Base-by-base conservation (phyloP, 140 eudicot species). In the Anethum foeniculum region DNA sequence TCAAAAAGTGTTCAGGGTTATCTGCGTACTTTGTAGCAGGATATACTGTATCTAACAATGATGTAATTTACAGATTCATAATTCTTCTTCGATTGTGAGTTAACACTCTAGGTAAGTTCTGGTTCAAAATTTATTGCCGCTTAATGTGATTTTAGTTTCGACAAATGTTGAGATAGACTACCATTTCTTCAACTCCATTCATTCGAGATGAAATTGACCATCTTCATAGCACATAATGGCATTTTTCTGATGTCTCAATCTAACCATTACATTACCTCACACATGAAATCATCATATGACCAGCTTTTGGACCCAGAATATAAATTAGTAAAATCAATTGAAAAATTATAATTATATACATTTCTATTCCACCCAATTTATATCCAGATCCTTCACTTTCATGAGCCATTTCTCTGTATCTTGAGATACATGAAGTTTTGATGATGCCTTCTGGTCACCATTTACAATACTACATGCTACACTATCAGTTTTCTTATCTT, bases 361-460 rank as follows among this genome's bases (percentile, higher is more conserved):
- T 15, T 78, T 60, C 54, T 79, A 90, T 82, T 92, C 97, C 68
- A 88, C 94, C 97, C 97, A 94, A 67, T 85, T 92, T 28, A 92
- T 90, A 82, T 94, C 97, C 68, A 92, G 84, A 79, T 90, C 98
- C 81, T 92, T 90, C 12, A 92, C 82, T 84, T 90, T 90, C 86
- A 82, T 85, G 56, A 92, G 90, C 97, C 97, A 94, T 81, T 87
- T 90, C 80, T 90, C 88, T 15, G 96, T 83, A 86, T 94, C 91
- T 79, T 85, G 96, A 65, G 97, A 87, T 81, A 88, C 90, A 81
- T 81, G 82, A 13, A 82, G 87, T 84, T 89, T 84, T 0, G 90
- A 81, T 82, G 90, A 71, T 73, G 85, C 71, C 79, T 86, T 85
- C 27, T 84, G 93, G 46, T 81, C 89, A 19, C 79, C 81, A 64